Conservation (phyloP, 108 stramenopile species). For the Cylindrotheca closterium region DNA sequence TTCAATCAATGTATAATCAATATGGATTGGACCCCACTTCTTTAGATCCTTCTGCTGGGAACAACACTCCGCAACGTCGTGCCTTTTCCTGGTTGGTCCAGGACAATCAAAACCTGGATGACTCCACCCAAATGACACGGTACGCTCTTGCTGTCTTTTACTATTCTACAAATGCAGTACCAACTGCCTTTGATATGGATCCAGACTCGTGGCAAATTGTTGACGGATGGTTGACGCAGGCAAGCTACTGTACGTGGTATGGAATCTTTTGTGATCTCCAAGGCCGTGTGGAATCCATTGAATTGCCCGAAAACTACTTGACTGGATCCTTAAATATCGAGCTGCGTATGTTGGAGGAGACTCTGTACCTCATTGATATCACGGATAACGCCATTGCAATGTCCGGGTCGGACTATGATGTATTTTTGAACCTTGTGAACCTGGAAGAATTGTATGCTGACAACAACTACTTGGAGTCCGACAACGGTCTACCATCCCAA, state of each 20-base stretch:
- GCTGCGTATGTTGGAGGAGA: conserved; percentile 27
- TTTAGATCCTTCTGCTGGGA: conserved; percentile 9
- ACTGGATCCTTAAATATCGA: conserved; percentile 42
- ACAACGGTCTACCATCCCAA: conserved; percentile 33
- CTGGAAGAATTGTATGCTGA: conserved; percentile 42
- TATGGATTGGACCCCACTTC: conserved; percentile 25
- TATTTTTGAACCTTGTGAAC: conserved; percentile 21
- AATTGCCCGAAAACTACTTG: conserved; percentile 32
- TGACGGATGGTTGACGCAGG: conserved; percentile 32
- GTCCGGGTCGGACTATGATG: conserved; percentile 20
- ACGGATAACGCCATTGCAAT: conserved; percentile 45
- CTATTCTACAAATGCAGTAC: conserved; percentile 39
- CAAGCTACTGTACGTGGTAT: conserved; percentile 41
- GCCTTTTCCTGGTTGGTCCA: conserved; percentile 31
- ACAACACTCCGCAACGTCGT: conserved; percentile 24
- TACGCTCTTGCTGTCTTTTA: conserved; percentile 45
- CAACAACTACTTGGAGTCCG: conserved; percentile 50
- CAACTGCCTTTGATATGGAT: conserved; percentile 12
- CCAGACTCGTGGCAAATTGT: conserved; percentile 30
- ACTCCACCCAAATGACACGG: conserved; percentile 35
- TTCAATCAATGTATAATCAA: conserved; percentile 15
- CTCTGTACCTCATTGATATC: conserved; percentile 27
- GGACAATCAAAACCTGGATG: conserved; percentile 8
- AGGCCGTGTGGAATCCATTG: conserved; percentile 23
- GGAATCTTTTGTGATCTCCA: conserved; percentile 38